Evolutionary conservation across 148 eudicot genomes (phyloP).

Genomic region (Amaranthus cruentus): DNA sequence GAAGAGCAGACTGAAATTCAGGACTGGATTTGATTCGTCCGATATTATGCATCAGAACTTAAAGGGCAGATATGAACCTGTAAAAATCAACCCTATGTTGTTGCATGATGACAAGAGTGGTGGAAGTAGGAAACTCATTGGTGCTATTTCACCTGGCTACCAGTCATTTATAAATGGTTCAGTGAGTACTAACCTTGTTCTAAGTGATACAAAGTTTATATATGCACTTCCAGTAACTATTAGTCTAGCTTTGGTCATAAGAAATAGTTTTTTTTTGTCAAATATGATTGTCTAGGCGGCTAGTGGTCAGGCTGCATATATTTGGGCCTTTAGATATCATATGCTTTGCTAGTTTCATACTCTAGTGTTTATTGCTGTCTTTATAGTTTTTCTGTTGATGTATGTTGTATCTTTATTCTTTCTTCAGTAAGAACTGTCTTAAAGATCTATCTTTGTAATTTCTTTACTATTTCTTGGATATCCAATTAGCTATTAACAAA

Average conservation of each 20-base stretch:
- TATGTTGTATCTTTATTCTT: not conserved
- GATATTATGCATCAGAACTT: constrained; percentile 4
- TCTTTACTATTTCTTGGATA: too few species aligned
- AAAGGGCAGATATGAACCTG: constrained; percentile 5
- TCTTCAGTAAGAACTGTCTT: too few species aligned
- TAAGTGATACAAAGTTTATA: not conserved
- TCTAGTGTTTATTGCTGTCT: not conserved
- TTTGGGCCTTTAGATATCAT: not conserved
- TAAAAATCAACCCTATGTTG: constrained; percentile 7
- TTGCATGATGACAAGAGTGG: constrained; percentile 1
- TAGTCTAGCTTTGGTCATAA: not conserved
- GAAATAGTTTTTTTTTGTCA: not conserved
- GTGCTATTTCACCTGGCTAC: not conserved
- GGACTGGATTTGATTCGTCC: not conserved
- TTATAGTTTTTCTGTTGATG: not conserved
- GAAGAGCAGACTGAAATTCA: constrained; percentile 1
- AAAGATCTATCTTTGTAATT: too few species aligned
- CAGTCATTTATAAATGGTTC: constrained; percentile 2
- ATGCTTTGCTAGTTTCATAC: not conserved
- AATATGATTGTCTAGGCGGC: too few species aligned
- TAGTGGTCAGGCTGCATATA: not conserved
- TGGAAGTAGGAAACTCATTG: not conserved
- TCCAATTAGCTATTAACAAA: too few species aligned
- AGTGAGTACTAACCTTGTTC: not conserved
- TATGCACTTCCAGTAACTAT: not conserved